Percentiles rank a stretch among this genome's conserved stretches.
These are phyloP conservation scores for Epichloe bromicola DNA, from an alignment of 2,329 filamentous ascomycete species.

Conservation along the genomic window DNA sequence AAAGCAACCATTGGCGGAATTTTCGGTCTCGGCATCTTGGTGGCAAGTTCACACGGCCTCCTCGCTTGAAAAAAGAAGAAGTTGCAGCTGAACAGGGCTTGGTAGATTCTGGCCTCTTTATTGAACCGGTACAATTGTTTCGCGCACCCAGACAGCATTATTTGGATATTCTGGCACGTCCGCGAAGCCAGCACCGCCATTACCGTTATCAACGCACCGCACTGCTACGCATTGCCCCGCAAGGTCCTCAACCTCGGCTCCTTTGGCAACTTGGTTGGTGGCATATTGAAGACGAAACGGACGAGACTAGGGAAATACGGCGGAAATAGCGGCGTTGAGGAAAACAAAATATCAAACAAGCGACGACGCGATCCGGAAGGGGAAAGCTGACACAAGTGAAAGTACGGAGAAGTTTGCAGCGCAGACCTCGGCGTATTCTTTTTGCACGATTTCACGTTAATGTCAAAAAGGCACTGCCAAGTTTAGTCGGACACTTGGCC, in stretches of 20 bases:
- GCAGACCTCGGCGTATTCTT: neutral
- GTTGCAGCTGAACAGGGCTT: neutral
- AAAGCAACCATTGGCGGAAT: conserved; percentile 15
- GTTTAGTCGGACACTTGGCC: no score
- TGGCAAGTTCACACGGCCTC: conserved; percentile 11
- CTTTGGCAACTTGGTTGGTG: conserved; percentile 1
- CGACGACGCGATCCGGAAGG: neutral
- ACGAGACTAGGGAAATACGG: neutral
- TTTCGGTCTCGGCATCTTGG: conserved; percentile 34
- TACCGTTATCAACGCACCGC: conserved; percentile 39
- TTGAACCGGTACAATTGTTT: conserved; percentile 36
- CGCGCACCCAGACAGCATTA: conserved; percentile 8
- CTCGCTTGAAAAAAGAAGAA: neutral
- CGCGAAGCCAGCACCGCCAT: conserved; percentile 40
- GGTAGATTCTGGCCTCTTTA: conserved; percentile 20
- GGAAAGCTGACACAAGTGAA: neutral
- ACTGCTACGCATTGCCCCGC: conserved; percentile 10
- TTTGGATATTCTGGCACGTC: conserved; percentile 39
- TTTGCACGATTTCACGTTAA: no score
- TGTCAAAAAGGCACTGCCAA: no score
- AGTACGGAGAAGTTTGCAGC: conserved; percentile 1
- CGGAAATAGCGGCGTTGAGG: neutral
- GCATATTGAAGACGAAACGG: neutral
- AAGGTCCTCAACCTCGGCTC: conserved; percentile 1
- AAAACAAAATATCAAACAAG: neutral